phyloP scores from a whole-genome alignment of 1,284 basidiomycete genomes.

The Sanghuangporus weigelae region DNA sequence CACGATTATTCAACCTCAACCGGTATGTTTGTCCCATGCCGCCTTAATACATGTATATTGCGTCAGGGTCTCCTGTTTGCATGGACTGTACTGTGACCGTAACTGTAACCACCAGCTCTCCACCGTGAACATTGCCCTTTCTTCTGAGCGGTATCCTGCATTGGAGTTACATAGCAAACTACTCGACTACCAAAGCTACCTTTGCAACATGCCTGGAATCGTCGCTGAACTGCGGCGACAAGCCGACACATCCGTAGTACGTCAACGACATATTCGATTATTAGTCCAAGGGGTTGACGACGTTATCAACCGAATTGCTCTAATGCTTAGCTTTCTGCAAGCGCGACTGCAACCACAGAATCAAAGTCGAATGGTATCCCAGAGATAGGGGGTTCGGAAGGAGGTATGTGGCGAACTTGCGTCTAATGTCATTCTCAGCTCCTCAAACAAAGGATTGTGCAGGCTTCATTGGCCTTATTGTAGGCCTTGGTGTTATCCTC shows the following conservation, averaged over 20 bases:
- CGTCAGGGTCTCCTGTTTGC: background rate
- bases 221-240: slow-evolving; percentile 1
- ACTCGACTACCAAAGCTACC: background rate
- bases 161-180: background rate
- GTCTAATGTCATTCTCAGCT: background rate
- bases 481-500: slow-evolving; percentile 17
- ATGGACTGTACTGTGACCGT: background rate
- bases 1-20: too few species aligned
- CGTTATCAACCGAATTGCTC: too few species aligned
- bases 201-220: background rate
- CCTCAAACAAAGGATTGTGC: background rate
- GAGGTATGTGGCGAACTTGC: slow-evolving; percentile 8
- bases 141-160: background rate
- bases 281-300: too few species aligned
- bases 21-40: too few species aligned
- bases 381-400: slow-evolving; percentile 17
- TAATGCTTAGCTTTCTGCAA: slow-evolving; percentile 5
- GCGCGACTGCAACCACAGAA: slow-evolving; percentile 7
- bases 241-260: slow-evolving; percentile 13
- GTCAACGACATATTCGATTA: background rate
- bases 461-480: slow-evolving; percentile 20
- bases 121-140: background rate
- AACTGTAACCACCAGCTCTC: too few species aligned
- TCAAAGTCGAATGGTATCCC: slow-evolving; percentile 13
- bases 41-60: too few species aligned